Evolutionary conservation across 2,329 filamentous ascomycete genomes (phyloP).

Genomic region (Paracorniculantispora psalliotae): DNA sequence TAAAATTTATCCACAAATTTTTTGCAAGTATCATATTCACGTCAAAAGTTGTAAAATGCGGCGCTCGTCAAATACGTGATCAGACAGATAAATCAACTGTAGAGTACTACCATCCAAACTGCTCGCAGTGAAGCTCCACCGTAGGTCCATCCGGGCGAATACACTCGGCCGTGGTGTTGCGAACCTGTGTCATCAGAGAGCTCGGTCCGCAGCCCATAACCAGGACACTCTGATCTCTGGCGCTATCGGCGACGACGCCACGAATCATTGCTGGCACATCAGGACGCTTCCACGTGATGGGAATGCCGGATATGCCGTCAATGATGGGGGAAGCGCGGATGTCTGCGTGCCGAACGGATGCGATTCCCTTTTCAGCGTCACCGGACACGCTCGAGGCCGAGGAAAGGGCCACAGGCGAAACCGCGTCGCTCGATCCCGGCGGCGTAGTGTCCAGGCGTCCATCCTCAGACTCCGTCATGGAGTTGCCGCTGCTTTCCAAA

Average conservation of each 20-base stretch:
- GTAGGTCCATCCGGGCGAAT: constrained; percentile 38
- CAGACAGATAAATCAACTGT: neutral
- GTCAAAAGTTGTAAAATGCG: neutral
- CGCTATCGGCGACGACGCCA: constrained; percentile 24
- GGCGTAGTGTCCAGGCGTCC: neutral
- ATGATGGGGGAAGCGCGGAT: neutral
- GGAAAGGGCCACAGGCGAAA: neutral
- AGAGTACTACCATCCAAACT: constrained; percentile 37
- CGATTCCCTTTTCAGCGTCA: neutral
- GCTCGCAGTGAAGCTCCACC: constrained; percentile 45
- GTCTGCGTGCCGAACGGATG: neutral
- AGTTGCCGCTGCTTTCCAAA: neutral
- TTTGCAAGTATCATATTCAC: no score
- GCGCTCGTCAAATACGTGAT: neutral
- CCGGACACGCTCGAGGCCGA: constrained; percentile 4
- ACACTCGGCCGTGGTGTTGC: constrained; percentile 34
- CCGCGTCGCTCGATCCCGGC: neutral
- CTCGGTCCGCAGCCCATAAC: constrained; percentile 45
- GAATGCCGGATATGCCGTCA: constrained; percentile 15
- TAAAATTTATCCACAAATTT: neutral
- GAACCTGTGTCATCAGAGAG: constrained; percentile 36
- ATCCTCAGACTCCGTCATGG: neutral
- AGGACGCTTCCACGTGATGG: constrained; percentile 31
- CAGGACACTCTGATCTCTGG: constrained; percentile 30
- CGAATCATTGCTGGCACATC: constrained; percentile 32